Base-by-base conservation (phyloP, 2,329 filamentous ascomycete genomes). In the Fusarium nodosum region DNA sequence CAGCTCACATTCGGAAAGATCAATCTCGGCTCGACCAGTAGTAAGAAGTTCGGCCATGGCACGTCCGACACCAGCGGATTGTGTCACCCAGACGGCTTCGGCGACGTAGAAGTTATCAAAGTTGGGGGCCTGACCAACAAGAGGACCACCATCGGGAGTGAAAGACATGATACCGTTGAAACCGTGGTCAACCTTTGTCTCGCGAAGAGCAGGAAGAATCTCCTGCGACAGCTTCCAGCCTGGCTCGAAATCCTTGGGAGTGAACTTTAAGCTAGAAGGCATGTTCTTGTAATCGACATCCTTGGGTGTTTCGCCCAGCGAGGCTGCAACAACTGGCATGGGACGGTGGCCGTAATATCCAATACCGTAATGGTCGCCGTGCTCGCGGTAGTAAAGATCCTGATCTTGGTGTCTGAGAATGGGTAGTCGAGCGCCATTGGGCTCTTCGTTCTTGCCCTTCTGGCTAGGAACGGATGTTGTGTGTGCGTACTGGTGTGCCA, bases 91-190 rank as follows among this genome's bases (percentile, higher is more conserved):
- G 0, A 90, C 87, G 7, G 88, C 88, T 70, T 90, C 88, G 0
- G 88, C 88, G 1, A 90, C 86, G 68, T 83, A 90, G 77, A 90
- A 90, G 15, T 86, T 86, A 46, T 89, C 85, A 0, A 90, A 76
- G 16, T 82, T 83, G 9, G 88, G 87, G 1, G 86, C 81, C 69
- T 86, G 82, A 4, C 88, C 88, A 3, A 90, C 80, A 0, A 90
- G 80, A 0, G 88, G 85, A 0, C 86, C 87, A 1, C 88, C 88
- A 54, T 90, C 88, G 0, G 88, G 88, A 0, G 88, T 90, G 72
- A 90, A 90, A 0, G 88, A 90, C 76, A 90, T 88, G 69, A 90
- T 83, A 4, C 88, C 88, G 69, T 90, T 90, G 81, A 90, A 90
- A 0, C 87, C 88, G 41, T 88, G 84, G 0, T 80, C 84, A 9